A percentile compares a stretch with the other conserved stretches of the same genome.
phyloP scores from a whole-genome alignment of 257 asterid species.

The Jasminum sambac region DNA sequence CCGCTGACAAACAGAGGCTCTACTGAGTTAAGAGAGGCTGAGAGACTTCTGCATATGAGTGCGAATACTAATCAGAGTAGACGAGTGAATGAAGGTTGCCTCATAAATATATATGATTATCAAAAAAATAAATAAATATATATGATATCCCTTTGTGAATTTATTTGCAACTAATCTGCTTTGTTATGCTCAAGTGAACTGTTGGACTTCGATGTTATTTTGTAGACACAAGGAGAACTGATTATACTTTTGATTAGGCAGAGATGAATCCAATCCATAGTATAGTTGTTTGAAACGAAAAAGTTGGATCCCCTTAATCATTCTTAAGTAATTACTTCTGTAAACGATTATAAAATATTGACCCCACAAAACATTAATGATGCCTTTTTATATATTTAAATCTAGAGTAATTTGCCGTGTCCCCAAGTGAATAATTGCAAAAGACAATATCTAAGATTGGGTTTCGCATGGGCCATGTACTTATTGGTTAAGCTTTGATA shows the following conservation, averaged over 20 bases:
- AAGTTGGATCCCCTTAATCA: too few relatives aligned
- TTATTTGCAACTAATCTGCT: slow-evolving; percentile 4
- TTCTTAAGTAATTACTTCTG: too few relatives aligned
- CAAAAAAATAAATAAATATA: too few relatives aligned
- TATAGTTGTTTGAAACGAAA: too few relatives aligned
- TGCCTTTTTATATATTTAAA: background rate
- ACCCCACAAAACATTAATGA: background rate
- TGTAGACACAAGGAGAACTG: slow-evolving; percentile 12
- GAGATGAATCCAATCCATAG: too few relatives aligned
- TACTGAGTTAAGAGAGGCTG: too few relatives aligned
- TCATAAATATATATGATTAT: too few relatives aligned
- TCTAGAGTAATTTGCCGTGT: background rate
- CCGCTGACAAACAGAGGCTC: background rate
- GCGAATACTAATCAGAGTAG: background rate
- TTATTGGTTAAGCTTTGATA: background rate
- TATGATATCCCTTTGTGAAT: background rate
- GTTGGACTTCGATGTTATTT: slow-evolving; percentile 1
- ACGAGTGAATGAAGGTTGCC: slow-evolving; percentile 1
- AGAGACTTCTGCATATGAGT: background rate
- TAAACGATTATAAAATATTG: too few relatives aligned
- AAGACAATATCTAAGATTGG: background rate
- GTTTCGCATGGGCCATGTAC: background rate
- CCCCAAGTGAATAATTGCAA: background rate
- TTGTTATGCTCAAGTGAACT: slow-evolving; percentile 12
- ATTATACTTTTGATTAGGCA: background rate